Conservation (phyloP, 2,329 filamentous ascomycete genomes). For the Ophiostoma sp. region DNA sequence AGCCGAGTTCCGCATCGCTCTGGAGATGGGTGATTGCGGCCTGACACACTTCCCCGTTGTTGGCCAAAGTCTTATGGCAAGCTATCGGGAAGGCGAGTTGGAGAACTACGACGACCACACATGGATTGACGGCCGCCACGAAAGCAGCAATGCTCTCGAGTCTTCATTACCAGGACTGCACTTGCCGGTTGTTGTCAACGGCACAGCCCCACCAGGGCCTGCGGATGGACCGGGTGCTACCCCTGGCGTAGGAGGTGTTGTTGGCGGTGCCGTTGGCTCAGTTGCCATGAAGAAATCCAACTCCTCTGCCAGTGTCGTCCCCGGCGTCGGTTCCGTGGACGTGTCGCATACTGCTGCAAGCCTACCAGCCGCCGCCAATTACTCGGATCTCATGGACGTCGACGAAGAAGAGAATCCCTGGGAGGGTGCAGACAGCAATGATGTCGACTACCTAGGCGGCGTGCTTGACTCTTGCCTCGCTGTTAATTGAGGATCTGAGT, state of each 20-base stretch:
- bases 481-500: constrained; percentile 35
- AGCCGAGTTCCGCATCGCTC: constrained; percentile 69
- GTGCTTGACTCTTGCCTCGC: constrained; percentile 54
- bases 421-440: constrained; percentile 54
- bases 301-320: constrained; percentile 14
- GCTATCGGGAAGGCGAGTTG: constrained; percentile 70
- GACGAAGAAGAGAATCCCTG: constrained; percentile 54
- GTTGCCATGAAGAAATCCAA: constrained; percentile 19
- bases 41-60: constrained; percentile 74
- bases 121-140: constrained; percentile 40
- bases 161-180: neutral
- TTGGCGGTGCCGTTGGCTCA: neutral
- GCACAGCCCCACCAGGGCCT: neutral
- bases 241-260: neutral
- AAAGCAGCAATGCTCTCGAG: neutral
- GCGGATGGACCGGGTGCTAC: neutral
- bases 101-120: constrained; percentile 61
- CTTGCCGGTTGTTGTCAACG: constrained; percentile 11
- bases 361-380: constrained; percentile 45
- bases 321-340: constrained; percentile 22
- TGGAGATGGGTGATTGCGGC: constrained; percentile 70
- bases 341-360: neutral
- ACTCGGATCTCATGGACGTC: constrained; percentile 54
- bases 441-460: constrained; percentile 49
- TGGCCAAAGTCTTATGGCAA: constrained; percentile 62